These are phyloP conservation scores for Aspergillus sp. DNA, from an alignment of 2,329 filamentous ascomycete genomes.

Conservation along the genomic window DNA sequence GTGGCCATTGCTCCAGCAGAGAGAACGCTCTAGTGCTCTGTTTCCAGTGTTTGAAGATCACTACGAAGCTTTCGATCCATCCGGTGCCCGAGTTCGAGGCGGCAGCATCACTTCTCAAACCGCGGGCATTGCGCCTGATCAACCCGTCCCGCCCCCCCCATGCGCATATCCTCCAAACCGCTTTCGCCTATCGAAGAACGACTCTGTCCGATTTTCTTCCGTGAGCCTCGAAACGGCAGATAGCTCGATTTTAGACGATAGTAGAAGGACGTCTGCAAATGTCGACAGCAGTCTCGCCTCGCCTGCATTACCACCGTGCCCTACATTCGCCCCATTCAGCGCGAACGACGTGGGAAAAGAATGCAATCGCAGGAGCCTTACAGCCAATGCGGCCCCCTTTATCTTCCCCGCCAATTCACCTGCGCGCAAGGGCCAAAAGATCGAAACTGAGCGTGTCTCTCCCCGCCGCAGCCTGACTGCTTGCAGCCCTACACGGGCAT, in stretches of 20 bases:
- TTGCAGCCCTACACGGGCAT: conserved; percentile 32
- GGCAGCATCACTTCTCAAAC: conserved; percentile 41
- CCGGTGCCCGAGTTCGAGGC: conserved; percentile 32
- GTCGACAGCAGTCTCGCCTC: conserved; percentile 36
- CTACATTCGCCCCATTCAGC: conserved; percentile 42
- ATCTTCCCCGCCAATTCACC: conserved; percentile 33
- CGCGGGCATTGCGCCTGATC: conserved; percentile 39
- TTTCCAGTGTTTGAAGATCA: conserved; percentile 32
- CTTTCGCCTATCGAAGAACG: conserved; percentile 40
- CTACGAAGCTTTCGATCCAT: conserved; percentile 28
- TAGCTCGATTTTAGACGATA: conserved; percentile 44
- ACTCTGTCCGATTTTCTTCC: conserved; percentile 42
- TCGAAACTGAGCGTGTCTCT: conserved; percentile 28
- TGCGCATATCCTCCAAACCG: conserved; percentile 36
- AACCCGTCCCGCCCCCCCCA: conserved; percentile 43
- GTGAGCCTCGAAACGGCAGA: conserved; percentile 44
- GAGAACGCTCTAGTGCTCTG: conserved; percentile 27
- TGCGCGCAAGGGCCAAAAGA: conserved; percentile 27
- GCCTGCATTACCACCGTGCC: conserved; percentile 38
- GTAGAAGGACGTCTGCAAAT: conserved; percentile 31
- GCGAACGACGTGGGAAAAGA: conserved; percentile 42
- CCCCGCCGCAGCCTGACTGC: conserved; percentile 43
- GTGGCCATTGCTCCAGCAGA: conserved; percentile 36
- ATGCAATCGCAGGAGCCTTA: conserved; percentile 34
- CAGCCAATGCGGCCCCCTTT: conserved; percentile 30